Evolutionary conservation across 2,329 filamentous ascomycete species (phyloP).

Genomic region (Acephala macrosclerotiorum): DNA sequence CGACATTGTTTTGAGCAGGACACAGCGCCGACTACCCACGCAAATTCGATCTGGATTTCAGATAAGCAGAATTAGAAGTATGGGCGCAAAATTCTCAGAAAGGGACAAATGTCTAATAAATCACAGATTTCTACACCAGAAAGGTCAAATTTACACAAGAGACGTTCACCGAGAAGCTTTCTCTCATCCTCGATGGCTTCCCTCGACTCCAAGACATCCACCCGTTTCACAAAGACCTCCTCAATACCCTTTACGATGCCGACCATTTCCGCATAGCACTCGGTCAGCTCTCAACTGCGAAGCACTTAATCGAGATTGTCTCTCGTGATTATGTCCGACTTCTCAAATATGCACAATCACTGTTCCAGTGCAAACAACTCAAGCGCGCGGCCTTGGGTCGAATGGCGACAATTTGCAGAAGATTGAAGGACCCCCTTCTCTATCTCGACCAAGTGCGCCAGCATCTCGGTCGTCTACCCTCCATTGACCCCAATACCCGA

Average conservation of each 20-base stretch:
- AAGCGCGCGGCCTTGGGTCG: constrained; percentile 95
- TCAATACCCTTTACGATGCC: constrained; percentile 98
- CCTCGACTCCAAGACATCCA: constrained; percentile 93
- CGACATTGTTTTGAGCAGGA: constrained; percentile 94
- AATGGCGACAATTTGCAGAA: constrained; percentile 97
- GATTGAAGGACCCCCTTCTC: constrained; percentile 90
- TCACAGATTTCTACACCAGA: constrained; percentile 85
- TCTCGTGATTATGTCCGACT: constrained; percentile 95
- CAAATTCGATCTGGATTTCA: constrained; percentile 97
- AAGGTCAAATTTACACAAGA: constrained; percentile 99
- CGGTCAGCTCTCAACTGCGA: constrained; percentile 93
- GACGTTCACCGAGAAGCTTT: constrained; percentile 94
- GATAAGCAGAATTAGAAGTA: constrained; percentile 85
- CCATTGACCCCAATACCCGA: constrained; percentile 97
- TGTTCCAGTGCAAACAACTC: constrained; percentile 99
- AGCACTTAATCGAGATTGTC: constrained; percentile 95
- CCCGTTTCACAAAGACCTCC: constrained; percentile 83
- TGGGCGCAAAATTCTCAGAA: constrained; percentile 20
- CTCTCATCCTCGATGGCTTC: constrained; percentile 89
- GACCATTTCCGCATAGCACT: constrained; percentile 98
- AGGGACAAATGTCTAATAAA: constrained; percentile 32
- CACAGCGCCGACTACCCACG: constrained; percentile 90
- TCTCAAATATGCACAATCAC: constrained; percentile 93
- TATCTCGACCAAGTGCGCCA: constrained; percentile 97
- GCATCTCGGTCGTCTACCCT: constrained; percentile 94